A percentile compares a stretch with the other conserved stretches of the same genome.
phyloP scores from a whole-genome alignment of 2,329 filamentous ascomycete species.

The Massarina eburnea region DNA sequence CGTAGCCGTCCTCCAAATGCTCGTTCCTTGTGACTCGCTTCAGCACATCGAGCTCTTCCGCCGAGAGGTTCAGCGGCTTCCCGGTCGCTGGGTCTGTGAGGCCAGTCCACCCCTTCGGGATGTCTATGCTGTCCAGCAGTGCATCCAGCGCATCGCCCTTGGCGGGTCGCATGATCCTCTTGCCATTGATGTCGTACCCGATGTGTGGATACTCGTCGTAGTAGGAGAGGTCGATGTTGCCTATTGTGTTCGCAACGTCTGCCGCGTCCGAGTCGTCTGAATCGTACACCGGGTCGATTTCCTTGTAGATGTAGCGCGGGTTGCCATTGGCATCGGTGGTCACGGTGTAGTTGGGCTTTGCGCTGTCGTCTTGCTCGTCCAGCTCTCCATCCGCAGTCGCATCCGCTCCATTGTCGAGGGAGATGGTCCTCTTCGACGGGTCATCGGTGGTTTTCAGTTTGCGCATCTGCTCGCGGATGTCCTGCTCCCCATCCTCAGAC shows the following conservation, averaged over 20 bases:
- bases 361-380: slow-evolving; percentile 27
- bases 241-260: slow-evolving; percentile 84
- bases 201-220: slow-evolving; percentile 99
- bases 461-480: slow-evolving; percentile 49
- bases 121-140: slow-evolving; percentile 90
- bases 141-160: slow-evolving; percentile 92
- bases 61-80: slow-evolving; percentile 83
- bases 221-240: slow-evolving; percentile 88
- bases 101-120: slow-evolving; percentile 96
- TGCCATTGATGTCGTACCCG: slow-evolving; percentile 98
- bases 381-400: slow-evolving; percentile 23
- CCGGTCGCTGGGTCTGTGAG: slow-evolving; percentile 92
- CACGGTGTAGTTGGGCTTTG: slow-evolving; percentile 58
- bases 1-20: slow-evolving; percentile 81
- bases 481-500: slow-evolving; percentile 43
- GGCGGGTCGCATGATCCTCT: slow-evolving; percentile 94
- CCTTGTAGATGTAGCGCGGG: slow-evolving; percentile 85
- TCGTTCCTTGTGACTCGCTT: slow-evolving; percentile 88
- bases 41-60: slow-evolving; percentile 85
- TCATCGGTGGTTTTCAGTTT: slow-evolving; percentile 43
- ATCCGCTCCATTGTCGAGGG: slow-evolving; percentile 20
- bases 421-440: slow-evolving; percentile 17
- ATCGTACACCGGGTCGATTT: slow-evolving; percentile 93
- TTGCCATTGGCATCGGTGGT: slow-evolving; percentile 87
- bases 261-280: slow-evolving; percentile 90